Evolutionary conservation across 139 green algal genomes (phyloP).

Genomic region (Tetradesmus obliquus): DNA sequence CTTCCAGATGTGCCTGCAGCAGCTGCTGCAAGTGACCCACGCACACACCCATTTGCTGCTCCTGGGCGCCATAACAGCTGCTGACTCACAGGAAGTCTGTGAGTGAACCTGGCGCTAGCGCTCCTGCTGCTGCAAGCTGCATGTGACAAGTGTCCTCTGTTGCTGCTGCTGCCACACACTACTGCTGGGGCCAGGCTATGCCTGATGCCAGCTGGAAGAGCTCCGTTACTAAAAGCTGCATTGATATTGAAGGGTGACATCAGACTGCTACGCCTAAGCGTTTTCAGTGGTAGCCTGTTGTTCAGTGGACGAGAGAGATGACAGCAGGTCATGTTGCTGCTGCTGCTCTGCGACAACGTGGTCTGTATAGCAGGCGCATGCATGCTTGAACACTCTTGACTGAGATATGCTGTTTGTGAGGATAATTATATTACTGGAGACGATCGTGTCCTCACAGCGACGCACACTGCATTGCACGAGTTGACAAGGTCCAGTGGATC

Average conservation of each 20-base stretch:
- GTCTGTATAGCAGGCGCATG: background rate
- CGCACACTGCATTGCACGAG: background rate
- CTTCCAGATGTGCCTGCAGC: background rate
- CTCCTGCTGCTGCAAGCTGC: background rate
- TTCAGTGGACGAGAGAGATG: background rate
- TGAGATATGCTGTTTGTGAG: background rate
- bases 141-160: background rate
- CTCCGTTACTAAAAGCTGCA: background rate
- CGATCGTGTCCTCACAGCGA: too few species aligned
- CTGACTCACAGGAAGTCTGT: background rate
- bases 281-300: background rate
- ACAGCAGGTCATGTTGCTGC: background rate
- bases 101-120: background rate
- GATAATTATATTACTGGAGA: background rate
- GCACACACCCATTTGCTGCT: background rate
- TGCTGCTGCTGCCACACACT: conserved; percentile 1
- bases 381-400: background rate
- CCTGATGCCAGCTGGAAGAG: background rate
- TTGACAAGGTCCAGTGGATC: background rate
- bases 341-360: background rate
- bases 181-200: background rate
- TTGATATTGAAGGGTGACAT: background rate
- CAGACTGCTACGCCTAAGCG: background rate
- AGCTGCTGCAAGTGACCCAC: background rate
- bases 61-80: background rate